phyloP scores from a whole-genome alignment of 441 rosid genomes.

The Capsella rubella region DNA sequence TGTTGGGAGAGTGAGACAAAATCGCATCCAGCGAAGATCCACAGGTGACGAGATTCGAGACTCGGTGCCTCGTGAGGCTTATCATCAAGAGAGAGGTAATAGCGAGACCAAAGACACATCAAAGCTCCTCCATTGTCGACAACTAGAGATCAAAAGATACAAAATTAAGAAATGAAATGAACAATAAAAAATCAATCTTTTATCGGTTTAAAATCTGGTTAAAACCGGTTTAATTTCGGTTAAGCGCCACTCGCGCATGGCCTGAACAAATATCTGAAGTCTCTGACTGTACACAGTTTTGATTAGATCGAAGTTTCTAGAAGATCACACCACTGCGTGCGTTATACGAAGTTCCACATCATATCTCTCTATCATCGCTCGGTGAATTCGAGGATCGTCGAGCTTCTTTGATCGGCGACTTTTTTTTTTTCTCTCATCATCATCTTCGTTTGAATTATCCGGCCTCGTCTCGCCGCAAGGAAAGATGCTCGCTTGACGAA shows the following conservation, averaged over 20 bases:
- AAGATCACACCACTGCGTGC: conserved; percentile 35
- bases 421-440: conserved; percentile 18
- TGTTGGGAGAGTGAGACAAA: conserved; percentile 43
- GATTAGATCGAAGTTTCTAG: conserved; percentile 39
- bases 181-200: neutral
- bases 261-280: conserved; percentile 39
- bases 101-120: neutral
- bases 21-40: conserved; percentile 52
- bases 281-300: conserved; percentile 14
- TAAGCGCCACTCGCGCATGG: neutral
- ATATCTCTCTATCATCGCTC: conserved; percentile 23
- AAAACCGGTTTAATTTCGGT: conserved; percentile 35
- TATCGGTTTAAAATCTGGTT: conserved; percentile 13
- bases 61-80: conserved; percentile 41
- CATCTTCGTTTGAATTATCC: conserved; percentile 18
- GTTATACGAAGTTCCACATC: conserved; percentile 37
- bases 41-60: conserved; percentile 47
- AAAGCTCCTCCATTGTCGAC: conserved; percentile 2
- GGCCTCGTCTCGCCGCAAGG: conserved; percentile 5
- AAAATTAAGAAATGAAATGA: neutral
- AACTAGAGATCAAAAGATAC: neutral
- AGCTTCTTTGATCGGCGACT: conserved; percentile 22
- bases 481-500: conserved; percentile 40
- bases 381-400: conserved; percentile 41
- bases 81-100: conserved; percentile 11